These are phyloP conservation scores for Ceratocystis eucalypticola DNA, from an alignment of 2,329 filamentous ascomycete genomes.

Conservation along the genomic window DNA sequence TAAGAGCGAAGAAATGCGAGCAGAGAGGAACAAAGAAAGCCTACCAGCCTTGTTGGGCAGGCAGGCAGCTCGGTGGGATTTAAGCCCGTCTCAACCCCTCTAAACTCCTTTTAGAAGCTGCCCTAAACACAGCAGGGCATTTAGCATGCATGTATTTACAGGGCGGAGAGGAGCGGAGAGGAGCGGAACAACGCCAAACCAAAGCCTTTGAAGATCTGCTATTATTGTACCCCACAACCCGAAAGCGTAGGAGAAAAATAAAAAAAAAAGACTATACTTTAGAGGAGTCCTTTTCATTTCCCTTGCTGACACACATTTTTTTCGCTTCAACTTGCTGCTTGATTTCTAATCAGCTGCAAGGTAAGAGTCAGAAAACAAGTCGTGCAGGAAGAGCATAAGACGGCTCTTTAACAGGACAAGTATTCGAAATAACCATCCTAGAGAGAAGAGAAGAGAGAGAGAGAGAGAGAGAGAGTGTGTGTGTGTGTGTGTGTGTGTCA, in stretches of 20 bases:
- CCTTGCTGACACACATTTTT: not conserved
- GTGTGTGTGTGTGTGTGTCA: too few relatives aligned
- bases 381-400: not conserved
- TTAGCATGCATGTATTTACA: not conserved
- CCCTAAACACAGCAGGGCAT: too few relatives aligned
- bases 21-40: not conserved
- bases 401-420: not conserved
- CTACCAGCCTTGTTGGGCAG: not conserved
- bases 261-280: not conserved
- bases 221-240: not conserved
- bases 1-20: not conserved
- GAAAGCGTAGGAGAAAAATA: not conserved
- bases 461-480: too few relatives aligned
- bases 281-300: not conserved
- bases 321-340: not conserved
- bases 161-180: conserved; percentile 10
- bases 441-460: too few relatives aligned
- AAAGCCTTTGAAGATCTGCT: not conserved
- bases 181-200: not conserved
- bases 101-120: not conserved
- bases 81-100: not conserved
- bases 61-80: not conserved
- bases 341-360: not conserved
- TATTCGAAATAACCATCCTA: not conserved
- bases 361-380: not conserved